Conservation (phyloP, 371 early-diverging fungal genomes). For the Quaeritorhiza haematococci region DNA sequence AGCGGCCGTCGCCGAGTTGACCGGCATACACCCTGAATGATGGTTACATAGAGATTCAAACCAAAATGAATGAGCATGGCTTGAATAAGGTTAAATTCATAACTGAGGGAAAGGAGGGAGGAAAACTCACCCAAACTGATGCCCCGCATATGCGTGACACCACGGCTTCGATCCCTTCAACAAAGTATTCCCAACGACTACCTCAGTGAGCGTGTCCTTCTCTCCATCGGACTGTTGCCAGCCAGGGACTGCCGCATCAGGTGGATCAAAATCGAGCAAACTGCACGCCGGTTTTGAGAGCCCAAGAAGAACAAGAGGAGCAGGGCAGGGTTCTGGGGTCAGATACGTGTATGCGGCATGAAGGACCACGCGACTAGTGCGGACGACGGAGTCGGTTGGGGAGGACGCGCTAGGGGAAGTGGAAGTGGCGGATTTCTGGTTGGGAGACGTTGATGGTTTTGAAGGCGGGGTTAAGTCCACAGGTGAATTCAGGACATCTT, state of each 20-base stretch:
- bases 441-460: not conserved
- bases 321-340: slow-evolving; percentile 44
- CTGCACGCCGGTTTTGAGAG: slow-evolving; percentile 34
- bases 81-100: not conserved
- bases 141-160: slow-evolving; percentile 83
- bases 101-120: slow-evolving; percentile 3
- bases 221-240: not conserved
- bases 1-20: slow-evolving; percentile 85
- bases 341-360: slow-evolving; percentile 57
- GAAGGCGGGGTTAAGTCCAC: not conserved
- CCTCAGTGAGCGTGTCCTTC: slow-evolving; percentile 5
- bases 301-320: slow-evolving; percentile 34
- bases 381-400: slow-evolving; percentile 10
- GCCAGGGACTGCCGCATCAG: not conserved
- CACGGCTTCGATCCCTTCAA: slow-evolving; percentile 62
- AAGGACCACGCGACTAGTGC: slow-evolving; percentile 49
- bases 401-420: no score
- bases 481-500: not conserved
- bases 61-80: slow-evolving; percentile 35
- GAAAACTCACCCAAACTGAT: slow-evolving; percentile 75
- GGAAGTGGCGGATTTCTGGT: not conserved
- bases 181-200: slow-evolving; percentile 14
- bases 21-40: slow-evolving; percentile 5
- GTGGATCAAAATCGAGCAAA: slow-evolving; percentile 42
- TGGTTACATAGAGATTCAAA: no score